These are phyloP conservation scores for Tricholoma saponaceum DNA, from an alignment of 768 basidiomycete species.

Conservation along the genomic window DNA sequence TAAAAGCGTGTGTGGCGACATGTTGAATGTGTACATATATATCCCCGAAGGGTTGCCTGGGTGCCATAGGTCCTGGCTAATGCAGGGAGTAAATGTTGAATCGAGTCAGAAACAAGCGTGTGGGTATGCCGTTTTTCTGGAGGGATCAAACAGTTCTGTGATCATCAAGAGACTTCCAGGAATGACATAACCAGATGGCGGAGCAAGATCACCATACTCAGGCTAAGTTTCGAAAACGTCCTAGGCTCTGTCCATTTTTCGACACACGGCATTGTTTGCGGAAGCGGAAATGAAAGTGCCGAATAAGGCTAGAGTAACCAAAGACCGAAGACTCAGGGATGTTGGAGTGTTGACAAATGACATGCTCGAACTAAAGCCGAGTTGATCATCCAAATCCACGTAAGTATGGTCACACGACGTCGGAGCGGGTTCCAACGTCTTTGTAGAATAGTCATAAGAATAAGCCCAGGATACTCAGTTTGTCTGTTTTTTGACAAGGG, in stretches of 20 bases:
- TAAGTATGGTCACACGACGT: neutral
- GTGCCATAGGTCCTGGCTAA: neutral
- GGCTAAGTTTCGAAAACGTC: neutral
- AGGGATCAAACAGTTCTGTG: neutral
- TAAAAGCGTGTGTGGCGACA: neutral
- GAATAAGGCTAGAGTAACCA: neutral
- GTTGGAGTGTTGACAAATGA: neutral
- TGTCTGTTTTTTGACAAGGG: neutral
- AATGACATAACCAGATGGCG: neutral
- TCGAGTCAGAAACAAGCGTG: neutral
- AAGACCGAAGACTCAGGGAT: neutral
- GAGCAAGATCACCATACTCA: neutral
- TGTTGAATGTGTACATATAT: neutral
- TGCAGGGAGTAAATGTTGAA: neutral
- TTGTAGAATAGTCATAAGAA: neutral
- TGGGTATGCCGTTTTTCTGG: neutral
- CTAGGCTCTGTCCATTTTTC: neutral
- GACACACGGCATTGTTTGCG: too few species aligned
- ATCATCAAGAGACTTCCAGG: neutral
- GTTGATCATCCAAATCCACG: neutral
- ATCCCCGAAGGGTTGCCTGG: neutral
- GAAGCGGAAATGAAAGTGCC: neutral
- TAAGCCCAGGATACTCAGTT: neutral
- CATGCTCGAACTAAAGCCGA: neutral
- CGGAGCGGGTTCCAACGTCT: neutral